Conservation (phyloP, 805 yeast species). For the Blastobotrys attinorum region DNA sequence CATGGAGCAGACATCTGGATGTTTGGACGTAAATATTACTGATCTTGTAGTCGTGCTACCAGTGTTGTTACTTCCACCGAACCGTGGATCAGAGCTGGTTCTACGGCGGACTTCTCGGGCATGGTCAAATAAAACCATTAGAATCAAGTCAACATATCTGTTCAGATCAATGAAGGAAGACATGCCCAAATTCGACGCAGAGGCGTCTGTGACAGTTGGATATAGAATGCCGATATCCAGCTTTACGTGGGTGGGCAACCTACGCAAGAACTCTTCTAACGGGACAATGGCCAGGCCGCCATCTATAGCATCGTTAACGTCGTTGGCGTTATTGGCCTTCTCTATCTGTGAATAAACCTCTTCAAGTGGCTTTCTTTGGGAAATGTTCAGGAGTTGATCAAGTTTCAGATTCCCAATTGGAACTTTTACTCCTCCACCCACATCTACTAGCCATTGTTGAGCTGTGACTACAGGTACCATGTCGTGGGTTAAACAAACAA, state of each 20-base stretch:
- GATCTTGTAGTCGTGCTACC: constrained; percentile 38
- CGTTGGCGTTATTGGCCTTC: constrained; percentile 23
- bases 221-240: constrained; percentile 68
- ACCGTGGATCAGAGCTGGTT: constrained; percentile 8
- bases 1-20: constrained; percentile 85
- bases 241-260: constrained; percentile 52
- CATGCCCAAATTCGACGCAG: constrained; percentile 11
- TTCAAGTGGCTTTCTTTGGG: constrained; percentile 12
- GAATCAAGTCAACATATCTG: constrained; percentile 63
- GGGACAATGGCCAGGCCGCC: constrained; percentile 45
- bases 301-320: constrained; percentile 36
- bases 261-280: constrained; percentile 48
- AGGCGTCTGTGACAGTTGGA: constrained; percentile 44
- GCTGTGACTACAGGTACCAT: constrained; percentile 65
- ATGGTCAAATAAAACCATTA: constrained; percentile 68
- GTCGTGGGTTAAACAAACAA: constrained; percentile 67
- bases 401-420: constrained; percentile 51
- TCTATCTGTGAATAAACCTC: constrained; percentile 23
- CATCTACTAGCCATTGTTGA: constrained; percentile 14
- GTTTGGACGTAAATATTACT: constrained; percentile 75
- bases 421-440: constrained; percentile 40
- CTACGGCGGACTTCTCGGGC: constrained; percentile 38
- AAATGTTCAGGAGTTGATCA: constrained; percentile 3
- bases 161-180: constrained; percentile 49
- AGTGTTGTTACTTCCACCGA: constrained; percentile 7